Evolutionary conservation across 306 rosid species (phyloP), one percentile per base, ranked within the genome.

Genomic region (Mucuna pruriens): DNA sequence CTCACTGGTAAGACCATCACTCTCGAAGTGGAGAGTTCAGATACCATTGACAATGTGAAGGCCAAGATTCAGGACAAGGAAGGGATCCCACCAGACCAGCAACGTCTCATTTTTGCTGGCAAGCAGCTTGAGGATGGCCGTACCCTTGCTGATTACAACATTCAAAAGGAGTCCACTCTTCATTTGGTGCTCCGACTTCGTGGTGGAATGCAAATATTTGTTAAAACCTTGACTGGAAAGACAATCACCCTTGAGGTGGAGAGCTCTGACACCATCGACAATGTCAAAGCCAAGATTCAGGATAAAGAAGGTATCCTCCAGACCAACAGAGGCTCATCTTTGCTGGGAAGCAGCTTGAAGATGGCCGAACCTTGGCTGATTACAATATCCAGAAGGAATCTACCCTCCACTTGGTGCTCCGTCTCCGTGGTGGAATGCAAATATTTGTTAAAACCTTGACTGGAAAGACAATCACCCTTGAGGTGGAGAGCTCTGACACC

Each of bases 1-100:
- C 83, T 79, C 17, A 79, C 83, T 0, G 83, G 82, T 4, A 78
- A 78, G 76, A 78, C 82, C 4, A 78, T 68, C n/a, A 78, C 82
- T 19, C 46, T 78, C 4, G 82, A 78, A 9, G 82, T 78, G 1
- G 82, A 78, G 82, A 67, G 82, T 20, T 78, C 82, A 5, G 82
- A 78, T 1, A 78, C 82, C 7, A 78, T 78, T 0, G 82, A 78
- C 4, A 78, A 78, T 78, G 76, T 78, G 0, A 78, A 78, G 20
- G 58, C 76, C 3, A 78, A 78, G 20, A 78, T 78, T 12, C 82
- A 78, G 3, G 82, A 78, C 16, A 78, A 78, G 22, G 82, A 78
- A 9, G 82, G 82, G 0, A 78, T 78, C 0, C 82, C 82, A 1
- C 82, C 82, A 2, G 82, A 77, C 44, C 82, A 77, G 19, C 75